phyloP scores from a whole-genome alignment of 306 rosid genomes.

The Quercus mongolica region DNA sequence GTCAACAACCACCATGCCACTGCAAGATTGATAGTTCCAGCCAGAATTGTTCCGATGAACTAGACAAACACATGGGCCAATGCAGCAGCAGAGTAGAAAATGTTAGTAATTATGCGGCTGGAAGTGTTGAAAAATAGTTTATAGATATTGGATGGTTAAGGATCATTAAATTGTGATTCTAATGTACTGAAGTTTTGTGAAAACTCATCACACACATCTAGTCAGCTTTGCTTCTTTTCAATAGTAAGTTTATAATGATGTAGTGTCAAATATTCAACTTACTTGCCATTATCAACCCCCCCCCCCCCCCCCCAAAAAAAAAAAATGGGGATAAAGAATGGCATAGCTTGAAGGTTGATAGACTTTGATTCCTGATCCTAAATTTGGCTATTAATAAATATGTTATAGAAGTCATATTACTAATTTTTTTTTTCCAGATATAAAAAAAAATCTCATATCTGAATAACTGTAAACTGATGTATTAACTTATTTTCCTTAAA shows the following conservation, averaged over 20 bases:
- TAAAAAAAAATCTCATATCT: not conserved
- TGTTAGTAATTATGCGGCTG: not conserved
- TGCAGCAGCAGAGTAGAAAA: slow-evolving; percentile 7
- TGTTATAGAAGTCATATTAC: not conserved
- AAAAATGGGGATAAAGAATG: not conserved
- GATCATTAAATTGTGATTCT: not conserved
- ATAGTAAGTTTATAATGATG: no score
- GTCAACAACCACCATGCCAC: slow-evolving; percentile 79
- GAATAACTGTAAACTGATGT: not conserved
- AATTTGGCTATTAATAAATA: not conserved
- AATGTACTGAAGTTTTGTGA: not conserved
- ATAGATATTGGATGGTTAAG: not conserved
- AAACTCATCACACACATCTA: not conserved
- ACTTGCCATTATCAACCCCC: not conserved
- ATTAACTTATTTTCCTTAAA: not conserved
- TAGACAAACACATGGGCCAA: slow-evolving; percentile 20
- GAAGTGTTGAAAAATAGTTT: not conserved
- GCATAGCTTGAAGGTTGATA: not conserved
- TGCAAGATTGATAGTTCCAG: slow-evolving; percentile 75
- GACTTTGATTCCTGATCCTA: not conserved
- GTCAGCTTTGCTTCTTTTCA: not conserved
- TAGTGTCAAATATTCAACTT: no score
- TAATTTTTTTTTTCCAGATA: no score
- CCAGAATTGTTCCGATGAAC: slow-evolving; percentile 76
- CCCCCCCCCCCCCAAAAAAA: no score